phyloP scores from a whole-genome alignment of 164 flowering plant genomes.

The Vitis rupestris region DNA sequence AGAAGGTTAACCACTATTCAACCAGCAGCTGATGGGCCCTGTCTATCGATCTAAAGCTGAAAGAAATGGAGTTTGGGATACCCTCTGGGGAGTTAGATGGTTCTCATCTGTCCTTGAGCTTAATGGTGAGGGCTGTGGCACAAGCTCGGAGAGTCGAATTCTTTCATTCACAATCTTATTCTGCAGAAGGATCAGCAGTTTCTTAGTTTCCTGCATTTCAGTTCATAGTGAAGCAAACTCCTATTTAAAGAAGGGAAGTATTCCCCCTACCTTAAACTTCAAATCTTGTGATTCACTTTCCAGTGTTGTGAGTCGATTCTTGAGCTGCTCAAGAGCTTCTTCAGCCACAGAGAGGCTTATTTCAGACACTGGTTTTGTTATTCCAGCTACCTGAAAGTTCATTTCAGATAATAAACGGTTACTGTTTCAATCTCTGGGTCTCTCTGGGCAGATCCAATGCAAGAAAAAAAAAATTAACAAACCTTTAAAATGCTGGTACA shows the following conservation, averaged over 20 bases:
- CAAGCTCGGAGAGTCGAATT: conserved; percentile 51
- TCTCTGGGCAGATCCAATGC: background rate
- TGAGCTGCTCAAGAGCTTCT: conserved; percentile 67
- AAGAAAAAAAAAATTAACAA: background rate
- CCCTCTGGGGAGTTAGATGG: conserved; percentile 32
- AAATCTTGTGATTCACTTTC: conserved; percentile 66
- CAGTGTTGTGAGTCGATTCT: conserved; percentile 37
- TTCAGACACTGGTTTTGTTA: conserved; percentile 47
- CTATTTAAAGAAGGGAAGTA: background rate
- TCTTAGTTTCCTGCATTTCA: background rate
- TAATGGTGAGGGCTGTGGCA: conserved; percentile 52
- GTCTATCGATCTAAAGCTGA: conserved; percentile 50
- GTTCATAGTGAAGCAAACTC: conserved; percentile 1
- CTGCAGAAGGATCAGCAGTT: conserved; percentile 32
- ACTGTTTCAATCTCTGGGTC: background rate
- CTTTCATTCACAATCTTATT: conserved; percentile 51
- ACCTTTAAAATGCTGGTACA: conserved; percentile 88
- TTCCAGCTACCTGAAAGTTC: conserved; percentile 74
- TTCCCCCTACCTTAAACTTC: conserved; percentile 52
- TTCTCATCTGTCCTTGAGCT: conserved; percentile 42
- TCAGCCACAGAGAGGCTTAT: conserved; percentile 57
- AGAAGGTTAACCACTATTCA: conserved; percentile 16
- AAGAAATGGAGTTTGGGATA: conserved; percentile 42
- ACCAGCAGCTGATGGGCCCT: too few species aligned
- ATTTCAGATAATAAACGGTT: background rate